Evolutionary conservation across 1,284 basidiomycete species (phyloP).

Genomic region (Thelephora terrestris): DNA sequence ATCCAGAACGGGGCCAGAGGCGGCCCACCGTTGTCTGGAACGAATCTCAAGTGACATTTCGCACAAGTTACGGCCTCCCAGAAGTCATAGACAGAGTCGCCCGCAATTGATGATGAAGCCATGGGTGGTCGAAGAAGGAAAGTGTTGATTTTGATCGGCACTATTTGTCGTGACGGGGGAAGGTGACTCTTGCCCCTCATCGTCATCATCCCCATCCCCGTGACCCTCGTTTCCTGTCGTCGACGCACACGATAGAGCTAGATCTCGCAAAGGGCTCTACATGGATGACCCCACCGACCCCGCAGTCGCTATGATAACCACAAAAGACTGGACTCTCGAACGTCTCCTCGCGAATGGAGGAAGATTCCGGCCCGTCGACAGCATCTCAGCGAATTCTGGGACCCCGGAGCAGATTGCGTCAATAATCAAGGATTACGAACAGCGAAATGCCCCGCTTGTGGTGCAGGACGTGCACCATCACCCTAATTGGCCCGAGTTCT

Average conservation of each 20-base stretch:
- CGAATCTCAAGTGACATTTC: slow-evolving; percentile 56
- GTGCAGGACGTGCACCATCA: slow-evolving; percentile 47
- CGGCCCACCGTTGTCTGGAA: slow-evolving; percentile 33
- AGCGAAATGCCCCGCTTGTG: slow-evolving; percentile 45
- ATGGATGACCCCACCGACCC: too few relatives aligned
- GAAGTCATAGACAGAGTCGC: slow-evolving; percentile 38
- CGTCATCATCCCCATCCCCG: background rate
- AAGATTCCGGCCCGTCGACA: slow-evolving; percentile 33
- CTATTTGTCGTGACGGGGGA: background rate
- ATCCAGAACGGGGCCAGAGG: slow-evolving; percentile 69
- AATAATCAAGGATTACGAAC: slow-evolving; percentile 36
- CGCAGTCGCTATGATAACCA: slow-evolving; percentile 23
- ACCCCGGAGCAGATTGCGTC: slow-evolving; percentile 8
- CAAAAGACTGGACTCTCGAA: slow-evolving; percentile 42
- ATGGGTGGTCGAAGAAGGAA: too few relatives aligned
- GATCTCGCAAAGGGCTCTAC: too few relatives aligned
- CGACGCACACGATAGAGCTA: too few relatives aligned
- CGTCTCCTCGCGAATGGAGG: slow-evolving; percentile 26
- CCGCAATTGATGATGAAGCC: background rate
- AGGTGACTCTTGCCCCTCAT: background rate
- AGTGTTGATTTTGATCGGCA: background rate
- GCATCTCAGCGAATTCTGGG: slow-evolving; percentile 25
- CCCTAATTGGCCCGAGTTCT: slow-evolving; percentile 42
- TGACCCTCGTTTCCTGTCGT: too few relatives aligned
- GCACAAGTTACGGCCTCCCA: slow-evolving; percentile 71